These are phyloP conservation scores for Blastobotrys indianensis DNA, from an alignment of 1,139 yeast species.

Conservation along the genomic window DNA sequence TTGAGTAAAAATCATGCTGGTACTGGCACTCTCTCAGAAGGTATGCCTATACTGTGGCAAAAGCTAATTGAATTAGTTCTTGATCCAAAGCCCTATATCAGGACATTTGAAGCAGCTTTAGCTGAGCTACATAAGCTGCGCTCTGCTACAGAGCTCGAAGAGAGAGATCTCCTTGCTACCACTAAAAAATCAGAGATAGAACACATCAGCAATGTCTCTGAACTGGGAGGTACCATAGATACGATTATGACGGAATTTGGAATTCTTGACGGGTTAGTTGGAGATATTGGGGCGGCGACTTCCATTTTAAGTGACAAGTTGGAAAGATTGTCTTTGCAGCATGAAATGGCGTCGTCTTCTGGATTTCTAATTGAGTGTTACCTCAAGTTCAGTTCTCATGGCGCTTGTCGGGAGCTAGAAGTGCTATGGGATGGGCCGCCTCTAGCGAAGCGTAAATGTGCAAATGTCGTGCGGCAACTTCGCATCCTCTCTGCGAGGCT, in stretches of 20 bases:
- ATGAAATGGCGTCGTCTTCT: slow-evolving; percentile 69
- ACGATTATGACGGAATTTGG: slow-evolving; percentile 44
- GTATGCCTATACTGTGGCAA: slow-evolving; percentile 4
- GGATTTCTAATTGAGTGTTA: slow-evolving; percentile 72
- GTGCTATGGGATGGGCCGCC: slow-evolving; percentile 34
- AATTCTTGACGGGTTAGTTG: slow-evolving; percentile 52
- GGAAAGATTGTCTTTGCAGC: slow-evolving; percentile 67
- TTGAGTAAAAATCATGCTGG: slow-evolving; percentile 59
- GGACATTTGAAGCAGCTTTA: slow-evolving; percentile 85
- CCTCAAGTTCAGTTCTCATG: slow-evolving; percentile 61
- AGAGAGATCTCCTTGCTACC: slow-evolving; percentile 45
- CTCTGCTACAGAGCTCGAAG: slow-evolving; percentile 47
- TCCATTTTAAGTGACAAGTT: slow-evolving; percentile 71
- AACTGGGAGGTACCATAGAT: slow-evolving; percentile 48
- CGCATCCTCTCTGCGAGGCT: slow-evolving; percentile 56
- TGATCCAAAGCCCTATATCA: slow-evolving; percentile 91
- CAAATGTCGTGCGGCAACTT: slow-evolving; percentile 61
- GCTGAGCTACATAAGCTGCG: slow-evolving; percentile 59
- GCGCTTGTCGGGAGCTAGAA: slow-evolving; percentile 50
- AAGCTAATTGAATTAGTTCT: slow-evolving; percentile 22
- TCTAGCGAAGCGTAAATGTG: slow-evolving; percentile 58
- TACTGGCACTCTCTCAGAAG: slow-evolving; percentile 12
- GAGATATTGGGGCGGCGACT: slow-evolving; percentile 47
- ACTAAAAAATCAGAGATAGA: slow-evolving; percentile 59
- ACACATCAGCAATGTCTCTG: slow-evolving; percentile 62